phyloP scores from a whole-genome alignment of 257 asterid genomes.

The Solanum chmielewskii region DNA sequence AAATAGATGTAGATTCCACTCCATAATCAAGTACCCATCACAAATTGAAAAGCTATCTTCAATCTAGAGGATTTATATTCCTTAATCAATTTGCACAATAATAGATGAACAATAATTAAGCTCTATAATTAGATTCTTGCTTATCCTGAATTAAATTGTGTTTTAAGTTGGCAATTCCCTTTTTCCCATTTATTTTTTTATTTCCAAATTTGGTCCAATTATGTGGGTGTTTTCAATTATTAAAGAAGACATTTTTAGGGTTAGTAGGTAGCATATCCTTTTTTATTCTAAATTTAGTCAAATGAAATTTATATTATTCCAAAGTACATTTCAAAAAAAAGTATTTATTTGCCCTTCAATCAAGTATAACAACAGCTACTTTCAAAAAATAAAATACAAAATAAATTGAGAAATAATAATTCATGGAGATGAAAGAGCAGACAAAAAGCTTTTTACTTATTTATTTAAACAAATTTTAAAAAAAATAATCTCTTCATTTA shows the following conservation, averaged over 20 bases:
- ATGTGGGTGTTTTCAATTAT: neutral
- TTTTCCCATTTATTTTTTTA: neutral
- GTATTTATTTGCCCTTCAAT: neutral
- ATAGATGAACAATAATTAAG: neutral
- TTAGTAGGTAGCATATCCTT: neutral
- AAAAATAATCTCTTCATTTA: neutral
- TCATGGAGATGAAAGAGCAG: neutral
- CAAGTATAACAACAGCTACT: neutral
- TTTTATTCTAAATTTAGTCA: neutral
- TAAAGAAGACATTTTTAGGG: neutral
- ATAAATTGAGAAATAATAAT: neutral
- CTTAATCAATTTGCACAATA: neutral
- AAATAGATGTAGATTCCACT: neutral
- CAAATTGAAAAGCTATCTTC: neutral
- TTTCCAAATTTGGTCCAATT: neutral
- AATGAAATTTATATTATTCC: neutral
- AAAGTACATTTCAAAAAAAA: neutral
- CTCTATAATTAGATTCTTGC: neutral
- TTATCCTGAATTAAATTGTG: neutral
- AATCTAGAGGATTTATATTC: neutral
- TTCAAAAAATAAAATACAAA: neutral
- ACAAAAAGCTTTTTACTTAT: neutral
- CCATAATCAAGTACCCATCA: neutral
- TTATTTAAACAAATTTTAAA: neutral
- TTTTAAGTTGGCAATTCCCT: neutral